Evolutionary conservation across 169 alveolate genomes (phyloP).

Genomic region (Toxoplasma gondii): DNA sequence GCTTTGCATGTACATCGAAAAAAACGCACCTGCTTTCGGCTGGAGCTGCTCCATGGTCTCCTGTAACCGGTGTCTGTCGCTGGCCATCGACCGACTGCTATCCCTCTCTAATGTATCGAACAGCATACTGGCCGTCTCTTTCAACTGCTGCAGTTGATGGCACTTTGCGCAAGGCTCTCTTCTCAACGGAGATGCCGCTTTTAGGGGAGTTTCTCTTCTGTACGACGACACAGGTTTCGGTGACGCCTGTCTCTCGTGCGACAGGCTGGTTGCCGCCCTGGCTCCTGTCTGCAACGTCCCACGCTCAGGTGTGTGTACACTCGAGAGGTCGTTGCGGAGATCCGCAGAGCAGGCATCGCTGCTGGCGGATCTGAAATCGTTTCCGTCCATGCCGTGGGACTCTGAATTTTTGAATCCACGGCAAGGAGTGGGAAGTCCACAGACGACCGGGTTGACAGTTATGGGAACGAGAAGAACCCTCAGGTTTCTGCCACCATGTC

Average conservation of each 20-base stretch:
- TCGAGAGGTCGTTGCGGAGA: background rate
- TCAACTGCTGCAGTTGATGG: background rate
- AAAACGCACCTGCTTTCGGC: constrained; percentile 39
- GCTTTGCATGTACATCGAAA: background rate
- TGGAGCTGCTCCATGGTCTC: constrained; percentile 17
- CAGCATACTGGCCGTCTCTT: background rate
- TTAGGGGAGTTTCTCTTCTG: background rate
- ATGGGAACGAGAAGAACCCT: too few relatives aligned
- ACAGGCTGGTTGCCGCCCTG: background rate
- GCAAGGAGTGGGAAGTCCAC: too few relatives aligned
- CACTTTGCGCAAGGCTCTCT: background rate
- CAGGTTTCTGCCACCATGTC: too few relatives aligned
- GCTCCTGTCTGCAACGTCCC: background rate
- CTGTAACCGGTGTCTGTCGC: background rate
- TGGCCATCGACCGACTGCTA: background rate
- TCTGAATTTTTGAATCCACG: too few relatives aligned
- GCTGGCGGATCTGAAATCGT: too few relatives aligned
- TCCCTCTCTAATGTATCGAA: background rate
- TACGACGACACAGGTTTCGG: background rate
- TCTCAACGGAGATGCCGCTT: background rate
- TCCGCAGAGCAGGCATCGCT: background rate
- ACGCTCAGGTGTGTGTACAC: background rate
- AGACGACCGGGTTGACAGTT: too few relatives aligned
- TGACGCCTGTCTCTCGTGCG: background rate
- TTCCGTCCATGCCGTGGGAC: too few relatives aligned